Conservation (phyloP, 1,284 basidiomycete species). For the Moesziomyces antarcticus region DNA sequence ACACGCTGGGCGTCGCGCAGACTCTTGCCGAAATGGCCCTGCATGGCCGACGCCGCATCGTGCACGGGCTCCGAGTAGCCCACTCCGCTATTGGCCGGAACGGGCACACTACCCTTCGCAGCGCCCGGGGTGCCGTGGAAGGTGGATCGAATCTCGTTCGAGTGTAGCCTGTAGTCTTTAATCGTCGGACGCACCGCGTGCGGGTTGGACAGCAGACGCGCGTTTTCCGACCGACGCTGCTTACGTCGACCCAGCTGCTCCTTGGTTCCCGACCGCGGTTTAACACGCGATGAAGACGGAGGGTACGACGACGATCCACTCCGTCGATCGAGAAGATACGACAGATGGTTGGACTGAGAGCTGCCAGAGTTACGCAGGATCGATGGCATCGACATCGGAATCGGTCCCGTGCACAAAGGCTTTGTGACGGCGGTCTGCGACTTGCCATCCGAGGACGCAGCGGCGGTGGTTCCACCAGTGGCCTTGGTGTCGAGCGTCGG, state of each 20-base stretch:
- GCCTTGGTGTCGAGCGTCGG: neutral
- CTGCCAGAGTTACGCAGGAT: slow-evolving; percentile 29
- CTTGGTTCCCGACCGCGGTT: slow-evolving; percentile 1
- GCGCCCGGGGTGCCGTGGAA: slow-evolving; percentile 16
- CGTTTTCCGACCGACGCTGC: slow-evolving; percentile 46
- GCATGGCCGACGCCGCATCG: slow-evolving; percentile 32
- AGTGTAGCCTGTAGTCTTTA: slow-evolving; percentile 47
- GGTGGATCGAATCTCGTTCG: slow-evolving; percentile 51
- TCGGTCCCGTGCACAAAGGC: slow-evolving; percentile 11
- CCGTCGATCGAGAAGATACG: slow-evolving; percentile 9
- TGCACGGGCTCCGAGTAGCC: slow-evolving; percentile 19
- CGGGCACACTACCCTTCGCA: slow-evolving; percentile 13
- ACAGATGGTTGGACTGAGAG: slow-evolving; percentile 13
- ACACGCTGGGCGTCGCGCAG: slow-evolving; percentile 53
- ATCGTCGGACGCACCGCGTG: slow-evolving; percentile 49
- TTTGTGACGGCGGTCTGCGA: neutral
- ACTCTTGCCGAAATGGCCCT: slow-evolving; percentile 54
- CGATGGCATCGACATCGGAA: slow-evolving; percentile 47
- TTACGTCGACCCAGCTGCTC: slow-evolving; percentile 33
- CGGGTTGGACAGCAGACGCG: slow-evolving; percentile 51
- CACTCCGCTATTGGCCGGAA: slow-evolving; percentile 7
- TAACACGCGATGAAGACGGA: slow-evolving; percentile 1
- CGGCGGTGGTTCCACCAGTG: neutral
- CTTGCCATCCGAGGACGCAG: neutral
- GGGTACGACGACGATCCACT: slow-evolving; percentile 24